A percentile compares a stretch with the other conserved stretches of the same genome.
These are phyloP conservation scores for Diaporthe amygdali DNA, from an alignment of 2,329 filamentous ascomycete species.

Conservation along the genomic window DNA sequence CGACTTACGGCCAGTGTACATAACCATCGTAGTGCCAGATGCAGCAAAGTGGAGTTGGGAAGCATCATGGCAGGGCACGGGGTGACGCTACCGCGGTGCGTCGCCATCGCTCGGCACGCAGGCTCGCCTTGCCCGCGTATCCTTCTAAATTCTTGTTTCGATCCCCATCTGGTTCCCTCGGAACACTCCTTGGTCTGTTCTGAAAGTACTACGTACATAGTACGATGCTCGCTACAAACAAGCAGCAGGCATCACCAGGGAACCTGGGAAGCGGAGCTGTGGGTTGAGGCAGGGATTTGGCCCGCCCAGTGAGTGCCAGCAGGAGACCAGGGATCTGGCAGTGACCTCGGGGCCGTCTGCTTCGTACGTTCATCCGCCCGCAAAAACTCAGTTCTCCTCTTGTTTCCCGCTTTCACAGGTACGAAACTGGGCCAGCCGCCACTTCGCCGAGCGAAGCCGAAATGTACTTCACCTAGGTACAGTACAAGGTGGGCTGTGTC, in stretches of 20 bases:
- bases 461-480: constrained; percentile 26
- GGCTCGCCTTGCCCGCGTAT: constrained; percentile 25
- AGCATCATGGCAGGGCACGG: constrained; percentile 26
- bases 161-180: constrained; percentile 10
- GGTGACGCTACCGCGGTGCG: constrained; percentile 24
- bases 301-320: constrained; percentile 2
- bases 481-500: constrained; percentile 38
- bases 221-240: constrained; percentile 1
- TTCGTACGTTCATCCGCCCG: constrained; percentile 1
- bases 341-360: neutral
- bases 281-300: neutral
- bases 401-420: neutral
- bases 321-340: neutral
- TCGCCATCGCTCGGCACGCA: constrained; percentile 27
- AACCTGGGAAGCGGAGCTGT: constrained; percentile 1
- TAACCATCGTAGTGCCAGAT: constrained; percentile 20
- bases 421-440: constrained; percentile 18
- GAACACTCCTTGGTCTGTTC: constrained; percentile 4
- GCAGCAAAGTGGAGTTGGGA: constrained; percentile 26
- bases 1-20: constrained; percentile 15
- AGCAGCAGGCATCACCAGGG: neutral
- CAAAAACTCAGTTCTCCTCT: constrained; percentile 1
- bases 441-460: constrained; percentile 22
- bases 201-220: neutral
- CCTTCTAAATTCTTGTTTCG: constrained; percentile 6